Evolutionary conservation across 495 filamentous ascomycete genomes (phyloP).

Genomic region (Cercophora newfieldiana): DNA sequence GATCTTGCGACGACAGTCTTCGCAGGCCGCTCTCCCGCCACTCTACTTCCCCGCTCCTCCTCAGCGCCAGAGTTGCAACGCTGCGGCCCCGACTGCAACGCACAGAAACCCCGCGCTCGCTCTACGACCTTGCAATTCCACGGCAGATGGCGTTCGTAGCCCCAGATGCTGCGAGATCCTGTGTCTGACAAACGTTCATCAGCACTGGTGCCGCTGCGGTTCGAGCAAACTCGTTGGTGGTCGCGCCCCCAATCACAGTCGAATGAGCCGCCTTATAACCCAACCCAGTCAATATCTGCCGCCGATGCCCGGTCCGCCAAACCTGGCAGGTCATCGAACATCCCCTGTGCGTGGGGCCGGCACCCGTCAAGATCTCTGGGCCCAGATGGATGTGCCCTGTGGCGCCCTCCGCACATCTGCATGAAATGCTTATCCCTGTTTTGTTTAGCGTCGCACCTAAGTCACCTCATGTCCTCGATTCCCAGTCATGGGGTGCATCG

Average conservation of each 20-base stretch:
- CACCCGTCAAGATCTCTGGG: not conserved
- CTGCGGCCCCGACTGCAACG: not conserved
- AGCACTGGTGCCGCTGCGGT: not conserved
- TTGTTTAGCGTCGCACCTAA: not conserved
- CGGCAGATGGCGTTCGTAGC: not conserved
- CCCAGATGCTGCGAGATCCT: not conserved
- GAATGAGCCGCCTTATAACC: not conserved
- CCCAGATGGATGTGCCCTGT: not conserved
- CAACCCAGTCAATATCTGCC: not conserved
- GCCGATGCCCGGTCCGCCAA: not conserved
- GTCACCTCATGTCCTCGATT: not conserved
- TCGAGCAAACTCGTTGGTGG: not conserved
- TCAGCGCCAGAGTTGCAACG: not conserved
- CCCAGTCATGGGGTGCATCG: not conserved
- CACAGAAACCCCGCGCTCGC: not conserved
- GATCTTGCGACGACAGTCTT: not conserved
- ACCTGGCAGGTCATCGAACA: not conserved
- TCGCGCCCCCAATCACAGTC: not conserved
- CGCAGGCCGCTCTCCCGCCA: not conserved
- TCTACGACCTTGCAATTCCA: not conserved
- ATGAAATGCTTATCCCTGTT: slow-evolving; percentile 9
- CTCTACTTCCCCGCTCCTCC: not conserved
- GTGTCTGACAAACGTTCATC: not conserved
- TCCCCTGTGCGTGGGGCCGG: not conserved
- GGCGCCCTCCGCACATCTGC: slow-evolving; percentile 5